Evolutionary conservation across 148 eudicot species (phyloP), one percentile per base, ranked within the genome.

Genomic region (Chenopodium album): DNA sequence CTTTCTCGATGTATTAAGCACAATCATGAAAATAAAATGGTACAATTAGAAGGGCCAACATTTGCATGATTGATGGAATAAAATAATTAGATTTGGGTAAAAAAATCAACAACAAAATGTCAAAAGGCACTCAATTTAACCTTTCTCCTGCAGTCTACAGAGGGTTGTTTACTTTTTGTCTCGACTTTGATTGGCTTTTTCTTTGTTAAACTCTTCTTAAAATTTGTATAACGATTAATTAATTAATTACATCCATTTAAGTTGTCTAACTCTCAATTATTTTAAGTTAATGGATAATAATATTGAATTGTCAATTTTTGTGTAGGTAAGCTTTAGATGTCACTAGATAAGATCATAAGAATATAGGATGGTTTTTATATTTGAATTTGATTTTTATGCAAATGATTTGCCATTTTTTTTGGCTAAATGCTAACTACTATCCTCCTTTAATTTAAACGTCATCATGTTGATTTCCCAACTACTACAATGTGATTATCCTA

Each of bases 51-150:
- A 73, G 72, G 63, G 72, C 47, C 16, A 66, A 81, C 50, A 52
- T 32, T 75, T 14, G 83, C 83, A 81, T 81, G 83, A 81, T 81
- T 81, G 83, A 81, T 34, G 83, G 83, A 66, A 64, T 65, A 81
- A 81, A 50, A 22, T 19, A 67, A 1, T 2, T 65, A 5, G 52
- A 14, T 59, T 12, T 32, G 75, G 50, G 32, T 52, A n/a, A 28
- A 72, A 41, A 74, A 47, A 26, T 74, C 62, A 81, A 63, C 23
- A 54, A 16, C 9, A 67, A 67, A 52, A 31, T 41, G 83, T 81
- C 83, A 81, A 81, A 81, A 81, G 31, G 75, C 83, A 75, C 79
- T 81, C 74, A 81, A 76, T 60, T 37, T 73, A 17, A 32, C 32
- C 41, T 44, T 71, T 56, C 8, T 41, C 44, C 7, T 41, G 7